These are phyloP conservation scores for Monosporascus sp. DNA, from an alignment of 2,329 filamentous ascomycete genomes.

Conservation along the genomic window DNA sequence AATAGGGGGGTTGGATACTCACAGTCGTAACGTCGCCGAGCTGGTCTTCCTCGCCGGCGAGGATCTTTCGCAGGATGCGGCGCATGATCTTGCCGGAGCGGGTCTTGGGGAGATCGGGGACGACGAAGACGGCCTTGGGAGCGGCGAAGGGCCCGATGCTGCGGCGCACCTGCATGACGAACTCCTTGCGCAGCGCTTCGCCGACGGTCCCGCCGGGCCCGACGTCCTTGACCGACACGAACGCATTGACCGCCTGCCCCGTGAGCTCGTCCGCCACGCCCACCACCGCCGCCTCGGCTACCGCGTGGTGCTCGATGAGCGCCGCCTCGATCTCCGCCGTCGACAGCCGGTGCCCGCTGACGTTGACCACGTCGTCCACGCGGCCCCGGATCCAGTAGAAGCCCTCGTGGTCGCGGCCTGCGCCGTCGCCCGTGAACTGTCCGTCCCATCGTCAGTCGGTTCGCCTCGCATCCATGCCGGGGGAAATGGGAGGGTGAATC, in stretches of 20 bases:
- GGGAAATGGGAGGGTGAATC: background rate
- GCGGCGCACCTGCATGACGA: constrained; percentile 91
- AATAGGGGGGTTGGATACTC: constrained; percentile 33
- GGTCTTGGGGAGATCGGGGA: constrained; percentile 95
- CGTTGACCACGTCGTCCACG: constrained; percentile 98
- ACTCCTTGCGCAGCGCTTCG: constrained; percentile 85
- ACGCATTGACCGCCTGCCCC: constrained; percentile 95
- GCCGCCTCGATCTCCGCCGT: constrained; percentile 98
- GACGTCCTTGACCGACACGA: constrained; percentile 86
- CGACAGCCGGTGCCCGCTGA: constrained; percentile 90
- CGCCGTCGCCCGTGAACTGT: constrained; percentile 87
- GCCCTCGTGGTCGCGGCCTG: constrained; percentile 91
- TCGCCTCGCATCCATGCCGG: background rate
- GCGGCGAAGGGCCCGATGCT: constrained; percentile 97
- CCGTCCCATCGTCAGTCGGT: constrained; percentile 2
- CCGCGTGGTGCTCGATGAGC: constrained; percentile 81
- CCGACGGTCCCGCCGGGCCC: constrained; percentile 64
- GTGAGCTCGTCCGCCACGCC: constrained; percentile 91
- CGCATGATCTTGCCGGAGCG: constrained; percentile 99
- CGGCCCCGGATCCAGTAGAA: constrained; percentile 99
- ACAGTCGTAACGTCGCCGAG: constrained; percentile 90
- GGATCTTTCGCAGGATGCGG: constrained; percentile 91
- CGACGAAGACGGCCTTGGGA: constrained; percentile 86
- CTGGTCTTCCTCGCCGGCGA: constrained; percentile 95
- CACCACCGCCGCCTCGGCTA: constrained; percentile 93